Base-by-base conservation (phyloP, 73 alveolate genomes). In the Symbiodinium pilosum region DNA sequence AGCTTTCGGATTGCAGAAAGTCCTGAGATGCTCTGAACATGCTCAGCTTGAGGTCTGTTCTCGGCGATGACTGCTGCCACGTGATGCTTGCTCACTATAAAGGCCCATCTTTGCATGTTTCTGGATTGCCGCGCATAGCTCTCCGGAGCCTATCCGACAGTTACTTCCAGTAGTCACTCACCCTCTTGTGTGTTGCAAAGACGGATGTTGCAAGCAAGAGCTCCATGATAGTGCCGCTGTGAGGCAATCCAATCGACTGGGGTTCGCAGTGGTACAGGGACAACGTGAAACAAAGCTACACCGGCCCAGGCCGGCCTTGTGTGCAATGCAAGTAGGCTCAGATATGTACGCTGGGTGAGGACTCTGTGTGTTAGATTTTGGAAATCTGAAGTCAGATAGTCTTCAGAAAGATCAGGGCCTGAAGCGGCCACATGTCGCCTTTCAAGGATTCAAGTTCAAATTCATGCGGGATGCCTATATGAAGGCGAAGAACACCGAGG, bases 21-120 rank as follows among this genome's bases (percentile, higher is more conserved):
- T n/a, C n/a, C n/a, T n/a, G n/a, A n/a, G n/a, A n/a, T n/a, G n/a
- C n/a, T n/a, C n/a, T n/a, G n/a, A n/a, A n/a, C n/a, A n/a, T n/a
- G 6, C 59, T 47, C 59, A 47, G n/a, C n/a, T n/a, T 0, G 26
- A 86, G 93, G 93, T 56, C 84, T n/a, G 26, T 68, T 24, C 30
- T 87, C 34, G 94, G 94, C 38, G 85, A 47, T 18, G 34, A 56
- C 42, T 87, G 94, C 85, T 87, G 94, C n/a, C 64, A 56, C 59
- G 94, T 87, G 43, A 54, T 87, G 85, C 85, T 87, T 51, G 94
- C 94, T 26, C 94, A 87, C 51, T 87, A 87, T 59, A 87, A 56
- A 87, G 94, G 94, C 85, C 14, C 28, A 54, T 54, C 71, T 54
- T 21, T 3, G 71, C 68, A 30, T 54, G 71, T 30, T 54, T 54